Conservation (phyloP, 2,329 filamentous ascomycete genomes). For the Sarocladium strictum region DNA sequence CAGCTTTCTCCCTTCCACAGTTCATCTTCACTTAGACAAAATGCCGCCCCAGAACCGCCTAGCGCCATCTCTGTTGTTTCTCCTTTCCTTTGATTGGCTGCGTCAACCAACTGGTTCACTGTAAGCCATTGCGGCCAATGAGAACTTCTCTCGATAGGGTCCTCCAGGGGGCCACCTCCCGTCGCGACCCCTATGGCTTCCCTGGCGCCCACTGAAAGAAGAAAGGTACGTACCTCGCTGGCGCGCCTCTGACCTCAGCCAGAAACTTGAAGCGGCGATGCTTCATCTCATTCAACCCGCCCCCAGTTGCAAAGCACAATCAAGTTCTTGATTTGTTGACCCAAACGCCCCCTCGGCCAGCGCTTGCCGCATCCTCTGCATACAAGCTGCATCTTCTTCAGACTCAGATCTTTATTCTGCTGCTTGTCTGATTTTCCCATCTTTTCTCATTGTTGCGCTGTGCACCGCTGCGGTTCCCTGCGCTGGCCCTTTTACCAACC, state of each 20-base stretch:
- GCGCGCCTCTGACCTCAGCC: slow-evolving; percentile 5
- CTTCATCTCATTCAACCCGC: slow-evolving; percentile 9
- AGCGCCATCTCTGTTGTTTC: neutral
- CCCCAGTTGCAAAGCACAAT: neutral
- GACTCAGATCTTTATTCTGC: neutral
- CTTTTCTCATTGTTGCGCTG: slow-evolving; percentile 8
- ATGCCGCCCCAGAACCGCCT: neutral
- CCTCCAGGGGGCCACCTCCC: neutral
- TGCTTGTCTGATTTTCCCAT: slow-evolving; percentile 3
- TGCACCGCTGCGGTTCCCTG: neutral
- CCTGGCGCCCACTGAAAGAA: neutral
- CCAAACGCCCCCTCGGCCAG: slow-evolving; percentile 1
- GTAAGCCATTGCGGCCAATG: slow-evolving; percentile 4
- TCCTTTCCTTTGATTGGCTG: neutral
- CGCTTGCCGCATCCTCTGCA: slow-evolving; percentile 4
- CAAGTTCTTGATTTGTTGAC: neutral
- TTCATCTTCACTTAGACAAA: slow-evolving; percentile 2
- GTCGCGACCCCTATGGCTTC: neutral
- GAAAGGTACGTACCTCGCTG: slow-evolving; percentile 2
- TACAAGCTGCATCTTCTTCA: slow-evolving; percentile 6
- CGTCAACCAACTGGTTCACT: neutral
- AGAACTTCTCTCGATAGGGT: neutral
- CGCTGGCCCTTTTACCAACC: slow-evolving; percentile 5
- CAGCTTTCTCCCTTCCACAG: neutral
- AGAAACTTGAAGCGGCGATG: slow-evolving; percentile 10